Evolutionary conservation across 352 stramenopile genomes (phyloP).

Genomic region (Globisporangium cylindrosporum): DNA sequence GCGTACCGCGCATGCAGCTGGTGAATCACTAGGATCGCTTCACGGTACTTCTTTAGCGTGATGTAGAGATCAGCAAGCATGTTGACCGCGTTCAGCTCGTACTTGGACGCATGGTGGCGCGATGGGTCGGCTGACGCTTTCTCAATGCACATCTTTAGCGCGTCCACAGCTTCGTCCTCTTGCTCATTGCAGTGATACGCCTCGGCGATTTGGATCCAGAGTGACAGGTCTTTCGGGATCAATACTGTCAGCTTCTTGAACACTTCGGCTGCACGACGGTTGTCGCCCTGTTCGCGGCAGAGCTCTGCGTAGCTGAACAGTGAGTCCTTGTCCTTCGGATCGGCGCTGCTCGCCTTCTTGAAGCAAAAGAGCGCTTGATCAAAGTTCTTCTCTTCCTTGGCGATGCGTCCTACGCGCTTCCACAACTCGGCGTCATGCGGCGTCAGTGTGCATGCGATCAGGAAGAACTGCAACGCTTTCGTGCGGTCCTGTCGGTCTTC

Average conservation of each 20-base stretch:
- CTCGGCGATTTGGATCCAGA: conserved; percentile 87
- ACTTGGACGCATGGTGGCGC: conserved; percentile 64
- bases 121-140: conserved; percentile 65
- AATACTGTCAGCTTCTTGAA: conserved; percentile 78
- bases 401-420: conserved; percentile 81
- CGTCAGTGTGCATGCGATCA: conserved; percentile 82
- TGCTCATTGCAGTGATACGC: conserved; percentile 88
- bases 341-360: conserved; percentile 77
- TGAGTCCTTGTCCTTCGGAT: conserved; percentile 78
- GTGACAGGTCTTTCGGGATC: conserved; percentile 67
- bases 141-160: conserved; percentile 82
- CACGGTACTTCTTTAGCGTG: conserved; percentile 78
- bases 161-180: conserved; percentile 80
- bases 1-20: conserved; percentile 68
- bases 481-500: conserved; percentile 76
- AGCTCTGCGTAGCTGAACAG: conserved; percentile 81
- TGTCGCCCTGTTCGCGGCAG: conserved; percentile 75
- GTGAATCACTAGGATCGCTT: conserved; percentile 79
- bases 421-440: conserved; percentile 81
- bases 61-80: conserved; percentile 88
- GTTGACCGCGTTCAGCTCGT: conserved; percentile 86
- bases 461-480: conserved; percentile 84
- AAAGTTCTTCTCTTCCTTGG: conserved; percentile 85
- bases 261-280: conserved; percentile 71
- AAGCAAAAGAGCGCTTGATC: conserved; percentile 85